Conservation (phyloP, 495 filamentous ascomycete species). For the Tuber brumale region DNA sequence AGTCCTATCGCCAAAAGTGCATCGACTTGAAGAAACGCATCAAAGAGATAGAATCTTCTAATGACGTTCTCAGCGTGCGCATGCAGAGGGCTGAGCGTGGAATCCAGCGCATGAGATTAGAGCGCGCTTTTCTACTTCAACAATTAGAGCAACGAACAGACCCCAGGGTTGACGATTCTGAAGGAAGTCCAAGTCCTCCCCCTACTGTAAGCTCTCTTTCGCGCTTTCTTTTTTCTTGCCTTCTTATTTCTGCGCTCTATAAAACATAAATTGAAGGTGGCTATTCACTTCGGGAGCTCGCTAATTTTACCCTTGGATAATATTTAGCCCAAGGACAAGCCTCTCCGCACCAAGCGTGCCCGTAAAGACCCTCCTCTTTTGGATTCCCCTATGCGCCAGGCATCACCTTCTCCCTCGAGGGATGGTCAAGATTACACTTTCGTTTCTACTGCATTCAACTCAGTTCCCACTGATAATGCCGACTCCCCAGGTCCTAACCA, state of each 20-base stretch:
- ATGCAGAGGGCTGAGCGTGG: slow-evolving; percentile 72
- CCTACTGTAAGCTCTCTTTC: slow-evolving; percentile 52
- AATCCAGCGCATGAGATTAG: slow-evolving; percentile 84
- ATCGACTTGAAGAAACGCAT: slow-evolving; percentile 88
- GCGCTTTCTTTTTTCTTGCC: slow-evolving; percentile 19
- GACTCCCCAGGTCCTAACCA: slow-evolving; percentile 22
- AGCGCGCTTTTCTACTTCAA: slow-evolving; percentile 82
- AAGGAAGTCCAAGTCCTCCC: slow-evolving; percentile 64
- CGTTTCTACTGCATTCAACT: slow-evolving; percentile 24
- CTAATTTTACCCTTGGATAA: slow-evolving; percentile 22
- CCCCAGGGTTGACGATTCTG: slow-evolving; percentile 67
- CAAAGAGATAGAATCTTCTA: slow-evolving; percentile 79
- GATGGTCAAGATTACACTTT: slow-evolving; percentile 27
- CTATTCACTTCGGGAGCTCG: slow-evolving; percentile 36
- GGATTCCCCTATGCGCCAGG: slow-evolving; percentile 38
- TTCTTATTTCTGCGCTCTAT: not conserved
- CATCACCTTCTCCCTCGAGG: slow-evolving; percentile 36
- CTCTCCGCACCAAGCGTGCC: slow-evolving; percentile 77
- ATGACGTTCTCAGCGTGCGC: slow-evolving; percentile 70
- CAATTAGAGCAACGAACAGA: slow-evolving; percentile 78
- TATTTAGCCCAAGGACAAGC: slow-evolving; percentile 77
- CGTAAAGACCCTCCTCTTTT: slow-evolving; percentile 46
- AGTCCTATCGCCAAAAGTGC: slow-evolving; percentile 94
- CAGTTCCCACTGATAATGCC: slow-evolving; percentile 14
- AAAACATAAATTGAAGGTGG: no score